Percentiles rank a stretch among this genome's conserved stretches.
Evolutionary conservation across 371 early-diverging fungal genomes (phyloP).

Genomic region (Thermomucor indicae-seudaticae): DNA sequence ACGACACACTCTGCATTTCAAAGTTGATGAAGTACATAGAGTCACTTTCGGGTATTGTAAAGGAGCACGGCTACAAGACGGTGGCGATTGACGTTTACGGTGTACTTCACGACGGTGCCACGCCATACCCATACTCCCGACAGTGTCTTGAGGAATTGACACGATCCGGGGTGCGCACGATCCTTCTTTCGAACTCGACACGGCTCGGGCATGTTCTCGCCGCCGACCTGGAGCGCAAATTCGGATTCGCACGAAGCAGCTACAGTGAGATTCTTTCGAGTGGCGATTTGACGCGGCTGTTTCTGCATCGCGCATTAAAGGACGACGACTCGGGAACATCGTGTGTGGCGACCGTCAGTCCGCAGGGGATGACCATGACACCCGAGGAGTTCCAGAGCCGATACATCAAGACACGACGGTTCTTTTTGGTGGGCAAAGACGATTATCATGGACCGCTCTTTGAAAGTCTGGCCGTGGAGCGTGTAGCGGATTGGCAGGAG

Average conservation of each 20-base stretch:
- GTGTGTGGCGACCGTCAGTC: slow-evolving; percentile 1
- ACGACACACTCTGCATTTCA: too few relatives aligned
- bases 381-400: slow-evolving; percentile 17
- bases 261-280: slow-evolving; percentile 38
- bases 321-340: not conserved
- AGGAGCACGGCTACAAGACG: slow-evolving; percentile 20
- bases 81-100: slow-evolving; percentile 47
- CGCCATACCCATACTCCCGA: slow-evolving; percentile 28
- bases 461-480: slow-evolving; percentile 13
- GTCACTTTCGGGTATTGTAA: not conserved
- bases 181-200: slow-evolving; percentile 40
- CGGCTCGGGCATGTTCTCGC: slow-evolving; percentile 26
- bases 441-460: slow-evolving; percentile 38
- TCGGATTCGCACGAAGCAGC: slow-evolving; percentile 13
- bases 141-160: slow-evolving; percentile 15
- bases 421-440: slow-evolving; percentile 28
- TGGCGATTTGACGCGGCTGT: slow-evolving; percentile 31
- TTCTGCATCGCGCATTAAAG: slow-evolving; percentile 13
- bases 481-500: slow-evolving; percentile 15
- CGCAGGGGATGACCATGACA: slow-evolving; percentile 3
- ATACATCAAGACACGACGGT: slow-evolving; percentile 27
- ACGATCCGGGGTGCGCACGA: slow-evolving; percentile 11
- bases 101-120: slow-evolving; percentile 37
- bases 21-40: not conserved
- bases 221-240: slow-evolving; percentile 22